Evolutionary conservation across 2,329 filamentous ascomycete genomes (phyloP), one percentile per base, ranked within the genome.

Genomic region (Pyricularia sp.): DNA sequence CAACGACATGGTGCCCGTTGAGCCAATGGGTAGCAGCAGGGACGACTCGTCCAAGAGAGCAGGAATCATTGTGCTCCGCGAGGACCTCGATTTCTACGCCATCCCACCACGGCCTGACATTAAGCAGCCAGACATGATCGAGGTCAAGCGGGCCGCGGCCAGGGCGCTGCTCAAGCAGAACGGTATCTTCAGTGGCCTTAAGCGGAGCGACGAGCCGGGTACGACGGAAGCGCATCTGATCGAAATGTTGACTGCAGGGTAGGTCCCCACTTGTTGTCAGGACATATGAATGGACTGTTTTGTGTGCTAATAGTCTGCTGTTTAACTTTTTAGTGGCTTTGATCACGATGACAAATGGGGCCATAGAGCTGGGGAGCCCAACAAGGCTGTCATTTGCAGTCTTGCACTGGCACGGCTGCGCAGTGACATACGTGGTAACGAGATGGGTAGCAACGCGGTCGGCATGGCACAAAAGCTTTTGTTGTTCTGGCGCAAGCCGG

Each of bases 231-330:
- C 96, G 70, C 94, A 99, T 80, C 82, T 99, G 53, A 99, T 99
- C 72, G 94, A 99, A 80, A 99, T 99, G 94, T 78, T 99, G 77
- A 99, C 94, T 65, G 94, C 94, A 73, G 94, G 93, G 93, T 97
- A 82, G 78, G 88, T 80, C 31, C 60, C 60, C 2, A 13, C 12
- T 62, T 35, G 24, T 1, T 57, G 24, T 26, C 30, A 49, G 16
- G 16, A n/a, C 40, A 26, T 12, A 57, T 31, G 62, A 63, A 24
- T 30, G 30, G n/a, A 33, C 30, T 28, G 31, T 53, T n/a, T 35
- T 28, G n/a, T 63, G 49, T 64, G 19, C 66, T 65, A 33, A 67
- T 49, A 61, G 53, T 3, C 4, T 12, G 6, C 7, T 59, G 19
- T 49, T 68, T 13, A 59, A 30, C 61, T 30, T 70, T 70, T 69